Percentiles rank a stretch among this genome's conserved stretches.
Evolutionary conservation across 1,139 yeast species (phyloP).

Genomic region (Insectozyma bohioensis): DNA sequence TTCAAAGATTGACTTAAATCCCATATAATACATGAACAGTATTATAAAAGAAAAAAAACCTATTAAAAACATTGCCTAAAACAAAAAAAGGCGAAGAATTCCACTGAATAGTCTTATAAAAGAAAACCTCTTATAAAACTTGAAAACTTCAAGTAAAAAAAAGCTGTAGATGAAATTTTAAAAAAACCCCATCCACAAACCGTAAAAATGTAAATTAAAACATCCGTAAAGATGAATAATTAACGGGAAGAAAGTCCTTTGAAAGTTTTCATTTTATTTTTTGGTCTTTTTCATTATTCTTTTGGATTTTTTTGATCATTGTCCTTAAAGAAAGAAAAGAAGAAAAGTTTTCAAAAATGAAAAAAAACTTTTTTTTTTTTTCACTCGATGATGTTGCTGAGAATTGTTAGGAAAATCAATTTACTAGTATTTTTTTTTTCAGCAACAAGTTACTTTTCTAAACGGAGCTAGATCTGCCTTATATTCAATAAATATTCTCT

Average conservation of each 20-base stretch:
- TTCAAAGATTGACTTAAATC: constrained; percentile 28
- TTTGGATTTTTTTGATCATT: constrained; percentile 10
- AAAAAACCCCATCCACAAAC: too few species aligned
- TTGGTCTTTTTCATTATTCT: constrained; percentile 12
- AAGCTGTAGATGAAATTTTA: constrained; percentile 4
- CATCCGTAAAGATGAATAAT: neutral
- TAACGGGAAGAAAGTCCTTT: constrained; percentile 5
- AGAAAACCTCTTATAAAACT: constrained; percentile 17
- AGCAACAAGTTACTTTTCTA: too few species aligned
- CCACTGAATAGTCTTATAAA: constrained; percentile 12
- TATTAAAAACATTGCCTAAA: constrained; percentile 9
- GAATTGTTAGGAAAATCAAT: too few species aligned
- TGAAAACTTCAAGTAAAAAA: constrained; percentile 15
- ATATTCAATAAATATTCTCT: too few species aligned
- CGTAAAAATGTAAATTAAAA: constrained; percentile 2
- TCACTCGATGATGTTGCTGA: too few species aligned
- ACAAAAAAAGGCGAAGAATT: constrained; percentile 11
- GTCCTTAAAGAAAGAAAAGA: constrained; percentile 3
- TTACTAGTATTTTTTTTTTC: too few species aligned
- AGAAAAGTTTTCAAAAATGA: constrained; percentile 3
- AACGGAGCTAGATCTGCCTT: too few species aligned
- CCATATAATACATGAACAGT: constrained; percentile 14
- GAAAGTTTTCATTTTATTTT: constrained; percentile 17
- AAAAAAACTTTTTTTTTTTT: too few species aligned
- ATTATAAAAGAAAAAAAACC: constrained; percentile 6